phyloP scores from a whole-genome alignment of 129 eudicot species.

The Flaveria brownii region DNA sequence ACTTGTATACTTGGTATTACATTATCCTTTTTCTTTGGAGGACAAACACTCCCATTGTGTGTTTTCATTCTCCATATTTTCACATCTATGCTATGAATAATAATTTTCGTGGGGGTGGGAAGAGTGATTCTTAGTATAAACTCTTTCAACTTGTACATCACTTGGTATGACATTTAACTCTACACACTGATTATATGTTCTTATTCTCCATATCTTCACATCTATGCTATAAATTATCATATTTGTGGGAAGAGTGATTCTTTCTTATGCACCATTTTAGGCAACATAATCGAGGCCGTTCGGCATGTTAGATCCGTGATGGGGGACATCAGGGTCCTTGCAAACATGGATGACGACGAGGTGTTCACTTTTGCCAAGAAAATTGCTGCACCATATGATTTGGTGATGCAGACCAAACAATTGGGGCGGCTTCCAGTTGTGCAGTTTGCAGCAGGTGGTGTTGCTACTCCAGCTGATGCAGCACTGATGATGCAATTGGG shows the following conservation, averaged over 20 bases:
- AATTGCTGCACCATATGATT: constrained; percentile 42
- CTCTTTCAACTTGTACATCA: neutral
- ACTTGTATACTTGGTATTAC: neutral
- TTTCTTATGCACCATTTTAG: constrained; percentile 4
- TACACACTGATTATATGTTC: neutral
- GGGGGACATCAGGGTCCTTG: constrained; percentile 47
- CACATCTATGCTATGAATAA: neutral
- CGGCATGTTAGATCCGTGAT: constrained; percentile 48
- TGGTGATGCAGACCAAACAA: constrained; percentile 56
- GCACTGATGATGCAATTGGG: constrained; percentile 56
- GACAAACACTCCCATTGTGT: neutral
- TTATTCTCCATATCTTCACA: neutral
- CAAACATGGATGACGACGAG: constrained; percentile 55
- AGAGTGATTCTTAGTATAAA: neutral
- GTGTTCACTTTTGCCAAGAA: constrained; percentile 48
- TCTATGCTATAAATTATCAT: neutral
- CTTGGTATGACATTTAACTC: neutral
- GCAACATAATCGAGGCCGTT: constrained; percentile 52
- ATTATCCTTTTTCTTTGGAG: neutral
- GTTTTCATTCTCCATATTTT: neutral
- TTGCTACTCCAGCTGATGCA: constrained; percentile 53
- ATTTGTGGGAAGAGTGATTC: no score
- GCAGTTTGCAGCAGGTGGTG: constrained; percentile 56
- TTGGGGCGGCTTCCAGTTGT: constrained; percentile 54
- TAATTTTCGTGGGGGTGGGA: no score